These are phyloP conservation scores for Harringtonia aguacate DNA, from an alignment of 2,329 filamentous ascomycete genomes.

Conservation along the genomic window DNA sequence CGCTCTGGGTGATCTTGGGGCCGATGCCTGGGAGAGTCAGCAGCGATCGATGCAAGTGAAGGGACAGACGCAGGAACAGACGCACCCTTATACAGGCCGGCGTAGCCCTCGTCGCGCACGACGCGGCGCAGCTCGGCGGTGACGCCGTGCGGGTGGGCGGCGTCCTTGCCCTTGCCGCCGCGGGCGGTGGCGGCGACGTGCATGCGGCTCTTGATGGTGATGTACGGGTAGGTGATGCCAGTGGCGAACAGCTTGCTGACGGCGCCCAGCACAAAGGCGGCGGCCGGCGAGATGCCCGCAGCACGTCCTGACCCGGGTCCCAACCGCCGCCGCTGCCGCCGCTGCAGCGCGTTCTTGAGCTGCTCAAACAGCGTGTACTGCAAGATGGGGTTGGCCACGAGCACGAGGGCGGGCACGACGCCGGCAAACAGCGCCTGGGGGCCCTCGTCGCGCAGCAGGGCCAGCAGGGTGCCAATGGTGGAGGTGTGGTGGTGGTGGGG, in stretches of 20 bases:
- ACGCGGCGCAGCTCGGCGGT: conserved; percentile 67
- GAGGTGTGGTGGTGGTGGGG: conserved; percentile 55
- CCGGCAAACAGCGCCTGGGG: conserved; percentile 79
- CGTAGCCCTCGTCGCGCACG: conserved; percentile 80
- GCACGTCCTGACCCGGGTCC: too few relatives aligned
- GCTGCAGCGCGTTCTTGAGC: conserved; percentile 85
- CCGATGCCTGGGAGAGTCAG: conserved; percentile 86
- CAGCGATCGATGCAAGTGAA: conserved; percentile 3
- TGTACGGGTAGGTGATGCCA: conserved; percentile 92
- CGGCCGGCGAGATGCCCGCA: conserved; percentile 57
- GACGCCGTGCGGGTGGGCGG: conserved; percentile 42
- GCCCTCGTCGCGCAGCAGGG: conserved; percentile 75
- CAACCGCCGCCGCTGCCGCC: conserved; percentile 33
- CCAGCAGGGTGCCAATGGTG: conserved; percentile 71
- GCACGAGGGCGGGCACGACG: conserved; percentile 80
- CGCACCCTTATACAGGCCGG: conserved; percentile 84
- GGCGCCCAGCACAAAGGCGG: conserved; percentile 86
- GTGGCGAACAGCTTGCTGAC: conserved; percentile 92
- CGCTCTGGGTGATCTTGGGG: conserved; percentile 93
- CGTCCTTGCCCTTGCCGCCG: too few relatives aligned
- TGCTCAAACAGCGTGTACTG: conserved; percentile 99
- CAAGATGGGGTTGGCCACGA: conserved; percentile 96
- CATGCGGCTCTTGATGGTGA: conserved; percentile 96
- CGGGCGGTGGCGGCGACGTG: conserved; percentile 67
- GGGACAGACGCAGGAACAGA: not conserved